Conservation (phyloP, 805 yeast species). For the Ogataea naganishii region DNA sequence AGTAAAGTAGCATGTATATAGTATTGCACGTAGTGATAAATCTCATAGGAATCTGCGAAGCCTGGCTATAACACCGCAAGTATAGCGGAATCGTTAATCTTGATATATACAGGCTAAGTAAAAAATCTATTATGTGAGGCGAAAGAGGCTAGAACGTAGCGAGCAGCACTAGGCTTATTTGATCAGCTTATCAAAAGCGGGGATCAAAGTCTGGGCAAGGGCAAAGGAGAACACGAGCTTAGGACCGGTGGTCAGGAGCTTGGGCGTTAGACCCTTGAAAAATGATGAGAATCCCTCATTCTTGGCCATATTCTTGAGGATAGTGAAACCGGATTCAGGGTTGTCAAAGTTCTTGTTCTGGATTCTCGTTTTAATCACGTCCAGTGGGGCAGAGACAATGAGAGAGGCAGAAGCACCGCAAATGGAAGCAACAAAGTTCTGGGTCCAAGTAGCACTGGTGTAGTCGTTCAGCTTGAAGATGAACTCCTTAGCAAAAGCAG, state of each 20-base stretch:
- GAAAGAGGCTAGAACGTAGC: background rate
- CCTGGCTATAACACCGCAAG: too few species aligned
- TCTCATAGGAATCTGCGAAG: too few species aligned
- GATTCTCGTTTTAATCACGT: slow-evolving; percentile 96
- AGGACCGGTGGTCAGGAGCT: slow-evolving; percentile 95
- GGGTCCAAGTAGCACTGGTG: slow-evolving; percentile 86
- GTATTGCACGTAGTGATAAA: too few species aligned
- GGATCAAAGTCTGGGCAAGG: slow-evolving; percentile 92
- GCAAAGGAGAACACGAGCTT: slow-evolving; percentile 98
- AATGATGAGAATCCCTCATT: slow-evolving; percentile 87
- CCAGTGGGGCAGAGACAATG: slow-evolving; percentile 95
- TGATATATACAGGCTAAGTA: too few species aligned
- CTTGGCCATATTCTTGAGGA: slow-evolving; percentile 84
- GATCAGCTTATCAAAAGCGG: slow-evolving; percentile 79
- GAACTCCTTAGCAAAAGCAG: slow-evolving; percentile 97
- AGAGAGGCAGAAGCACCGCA: slow-evolving; percentile 95
- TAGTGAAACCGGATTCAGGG: slow-evolving; percentile 89
- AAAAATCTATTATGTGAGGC: background rate
- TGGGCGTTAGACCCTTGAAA: slow-evolving; percentile 96
- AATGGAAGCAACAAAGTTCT: slow-evolving; percentile 90
- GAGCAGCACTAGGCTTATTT: slow-evolving; percentile 14
- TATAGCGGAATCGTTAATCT: too few species aligned
- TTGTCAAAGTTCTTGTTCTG: slow-evolving; percentile 94
- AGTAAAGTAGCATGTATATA: too few species aligned
- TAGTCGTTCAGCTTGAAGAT: slow-evolving; percentile 81